Evolutionary conservation across 768 basidiomycete genomes (phyloP).

Genomic region (Chiua virens): DNA sequence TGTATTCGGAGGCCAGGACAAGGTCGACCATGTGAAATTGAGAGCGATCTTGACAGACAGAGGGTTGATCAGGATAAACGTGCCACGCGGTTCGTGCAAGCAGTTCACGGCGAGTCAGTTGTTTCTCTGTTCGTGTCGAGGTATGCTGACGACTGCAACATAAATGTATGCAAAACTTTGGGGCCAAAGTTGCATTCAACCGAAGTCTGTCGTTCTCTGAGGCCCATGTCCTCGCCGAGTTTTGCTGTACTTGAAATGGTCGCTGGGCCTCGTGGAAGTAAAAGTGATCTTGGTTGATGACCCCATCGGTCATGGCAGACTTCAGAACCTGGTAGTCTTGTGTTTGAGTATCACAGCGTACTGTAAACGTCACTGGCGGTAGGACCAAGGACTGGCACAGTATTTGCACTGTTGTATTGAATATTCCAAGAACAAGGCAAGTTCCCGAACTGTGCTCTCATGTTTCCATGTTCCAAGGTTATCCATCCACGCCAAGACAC

Average conservation of each 20-base stretch:
- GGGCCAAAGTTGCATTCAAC: slow-evolving; percentile 75
- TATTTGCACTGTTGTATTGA: no score
- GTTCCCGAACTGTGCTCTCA: neutral
- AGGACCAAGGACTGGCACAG: no score
- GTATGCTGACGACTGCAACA: slow-evolving; percentile 30
- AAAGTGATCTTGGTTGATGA: slow-evolving; percentile 72
- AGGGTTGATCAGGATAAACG: slow-evolving; percentile 92
- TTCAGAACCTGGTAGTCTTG: no score
- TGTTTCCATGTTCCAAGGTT: neutral
- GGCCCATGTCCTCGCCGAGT: slow-evolving; percentile 65
- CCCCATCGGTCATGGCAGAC: slow-evolving; percentile 55
- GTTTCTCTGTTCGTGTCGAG: neutral
- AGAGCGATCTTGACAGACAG: slow-evolving; percentile 62
- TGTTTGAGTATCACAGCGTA: no score
- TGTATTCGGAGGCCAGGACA: slow-evolving; percentile 57
- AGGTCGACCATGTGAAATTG: slow-evolving; percentile 74
- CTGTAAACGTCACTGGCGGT: no score
- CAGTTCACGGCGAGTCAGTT: slow-evolving; percentile 72
- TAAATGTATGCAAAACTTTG: slow-evolving; percentile 82
- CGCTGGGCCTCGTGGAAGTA: slow-evolving; percentile 67
- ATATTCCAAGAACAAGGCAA: no score
- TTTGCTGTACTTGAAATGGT: slow-evolving; percentile 77
- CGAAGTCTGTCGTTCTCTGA: slow-evolving; percentile 85
- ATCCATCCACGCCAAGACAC: slow-evolving; percentile 29
- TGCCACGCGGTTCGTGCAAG: slow-evolving; percentile 91